phyloP scores from a whole-genome alignment of 2,329 filamentous ascomycete species.

The Camillea tinctor region DNA sequence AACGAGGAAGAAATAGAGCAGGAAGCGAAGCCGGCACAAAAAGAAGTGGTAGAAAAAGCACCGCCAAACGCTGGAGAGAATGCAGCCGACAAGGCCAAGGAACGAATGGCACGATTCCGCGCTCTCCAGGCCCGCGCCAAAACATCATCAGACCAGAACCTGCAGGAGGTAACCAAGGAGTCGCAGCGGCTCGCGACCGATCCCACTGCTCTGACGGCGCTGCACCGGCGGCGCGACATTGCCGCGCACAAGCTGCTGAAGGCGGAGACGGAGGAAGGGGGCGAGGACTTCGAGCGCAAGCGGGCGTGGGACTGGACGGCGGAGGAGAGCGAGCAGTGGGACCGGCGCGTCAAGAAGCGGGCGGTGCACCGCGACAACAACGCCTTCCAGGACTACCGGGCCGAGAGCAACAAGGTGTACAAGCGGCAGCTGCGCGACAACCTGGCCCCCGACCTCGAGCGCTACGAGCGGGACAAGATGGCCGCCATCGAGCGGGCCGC shows the following conservation, averaged over 20 bases:
- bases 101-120: conserved; percentile 80
- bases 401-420: conserved; percentile 89
- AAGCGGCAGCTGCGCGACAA: conserved; percentile 83
- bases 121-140: conserved; percentile 80
- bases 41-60: conserved; percentile 10
- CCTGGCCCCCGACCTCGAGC: conserved; percentile 72
- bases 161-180: conserved; percentile 81
- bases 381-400: conserved; percentile 84
- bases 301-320: conserved; percentile 98
- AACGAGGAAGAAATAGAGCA: conserved; percentile 6
- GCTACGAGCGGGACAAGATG: conserved; percentile 85
- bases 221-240: conserved; percentile 84
- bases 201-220: conserved; percentile 69
- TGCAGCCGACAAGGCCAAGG: conserved; percentile 47
- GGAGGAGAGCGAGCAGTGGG: conserved; percentile 93
- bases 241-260: conserved; percentile 92
- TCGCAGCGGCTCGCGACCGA: conserved; percentile 77
- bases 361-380: conserved; percentile 77
- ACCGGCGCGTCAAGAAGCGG: conserved; percentile 85
- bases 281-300: conserved; percentile 95
- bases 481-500: conserved; percentile 82
- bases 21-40: conserved; percentile 2
- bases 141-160: conserved; percentile 68
- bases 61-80: conserved; percentile 13
- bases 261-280: conserved; percentile 79